Evolutionary conservation across 352 stramenopile genomes (phyloP), one percentile per base, ranked within the genome.

Genomic region (Globisporangium cederbergense): DNA sequence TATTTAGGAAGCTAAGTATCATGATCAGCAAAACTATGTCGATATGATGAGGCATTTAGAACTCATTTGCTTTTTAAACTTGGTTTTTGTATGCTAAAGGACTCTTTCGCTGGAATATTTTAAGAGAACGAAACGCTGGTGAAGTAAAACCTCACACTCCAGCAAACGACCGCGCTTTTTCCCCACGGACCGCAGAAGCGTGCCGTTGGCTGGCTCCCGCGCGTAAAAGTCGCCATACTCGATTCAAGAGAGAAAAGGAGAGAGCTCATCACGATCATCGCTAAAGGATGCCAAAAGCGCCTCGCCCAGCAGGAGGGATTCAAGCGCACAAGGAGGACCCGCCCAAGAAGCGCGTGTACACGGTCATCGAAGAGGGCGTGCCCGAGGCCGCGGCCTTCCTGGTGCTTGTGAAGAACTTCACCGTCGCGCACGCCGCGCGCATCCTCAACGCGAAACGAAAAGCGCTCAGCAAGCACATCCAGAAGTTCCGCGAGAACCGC

Each of bases 401-500:
- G 30, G 57, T 63, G 43, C 43, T 63, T 30, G 57, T 55, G 18
- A 51, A 28, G 16, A 43, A 43, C 30, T 63, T 38, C 30, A 55
- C 34, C 43, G 57, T 63, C 57, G 49, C 57, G 28, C 43, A 63
- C n/a, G 57, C 50, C 32, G 57, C 57, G 18, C 47, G 47, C 43
- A 63, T 63, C 20, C 47, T 63, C 18, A 43, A 63, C 57, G 57
- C 43, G n/a, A 51, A 63, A 45, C 47, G 57, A 11, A 63, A 51
- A 11, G 49, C 57, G 43, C 49, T 63, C 6, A 63, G 57, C 43
- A 51, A 52, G 43, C 57, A 52, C 57, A 34, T 63, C 30, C 49
- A 63, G 43, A 63, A 63, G 43, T 55, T 63, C 57, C 57, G 57
- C 43, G 57, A 63, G 4, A 53, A 63, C 51, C n/a, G 51, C 28